Evolutionary conservation across 805 yeast genomes (phyloP).

Genomic region (Tetrapisispora fleetii): DNA sequence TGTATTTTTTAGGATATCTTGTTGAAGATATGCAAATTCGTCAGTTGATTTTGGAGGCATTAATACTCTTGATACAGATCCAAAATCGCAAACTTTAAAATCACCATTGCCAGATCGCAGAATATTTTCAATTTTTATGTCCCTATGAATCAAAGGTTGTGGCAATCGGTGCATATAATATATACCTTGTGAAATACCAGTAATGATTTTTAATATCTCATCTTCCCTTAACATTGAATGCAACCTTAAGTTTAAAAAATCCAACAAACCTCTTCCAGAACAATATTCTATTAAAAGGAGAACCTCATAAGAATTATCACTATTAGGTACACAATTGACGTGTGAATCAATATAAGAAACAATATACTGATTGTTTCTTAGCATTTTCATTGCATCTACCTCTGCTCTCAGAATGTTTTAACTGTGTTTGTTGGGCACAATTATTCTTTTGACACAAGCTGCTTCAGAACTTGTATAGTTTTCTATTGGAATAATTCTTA

Average conservation of each 20-base stretch:
- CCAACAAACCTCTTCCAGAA: conserved; percentile 63
- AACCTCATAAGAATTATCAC: conserved; percentile 59
- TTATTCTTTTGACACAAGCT: conserved; percentile 90
- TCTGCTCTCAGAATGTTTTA: conserved; percentile 81
- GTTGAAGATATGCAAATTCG: conserved; percentile 49
- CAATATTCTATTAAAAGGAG: conserved; percentile 75
- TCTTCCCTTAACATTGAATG: conserved; percentile 55
- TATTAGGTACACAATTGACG: conserved; percentile 59
- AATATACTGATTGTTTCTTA: conserved; percentile 66
- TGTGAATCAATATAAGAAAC: conserved; percentile 93
- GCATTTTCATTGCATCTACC: conserved; percentile 92
- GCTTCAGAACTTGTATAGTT: conserved; percentile 29
- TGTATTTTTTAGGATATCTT: conserved; percentile 67
- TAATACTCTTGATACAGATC: conserved; percentile 59
- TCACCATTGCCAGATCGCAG: conserved; percentile 47
- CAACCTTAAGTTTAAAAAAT: conserved; percentile 66
- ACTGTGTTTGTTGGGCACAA: conserved; percentile 82
- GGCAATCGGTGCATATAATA: conserved; percentile 65
- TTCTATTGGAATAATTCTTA: conserved; percentile 46
- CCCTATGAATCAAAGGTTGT: conserved; percentile 70
- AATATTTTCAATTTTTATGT: conserved; percentile 76
- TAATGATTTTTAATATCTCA: conserved; percentile 60
- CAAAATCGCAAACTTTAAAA: conserved; percentile 73
- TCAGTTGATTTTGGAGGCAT: conserved; percentile 54
- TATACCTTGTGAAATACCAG: conserved; percentile 61